Evolutionary conservation across 108 stramenopile genomes (phyloP).

Genomic region (Skeletonema grethae): DNA sequence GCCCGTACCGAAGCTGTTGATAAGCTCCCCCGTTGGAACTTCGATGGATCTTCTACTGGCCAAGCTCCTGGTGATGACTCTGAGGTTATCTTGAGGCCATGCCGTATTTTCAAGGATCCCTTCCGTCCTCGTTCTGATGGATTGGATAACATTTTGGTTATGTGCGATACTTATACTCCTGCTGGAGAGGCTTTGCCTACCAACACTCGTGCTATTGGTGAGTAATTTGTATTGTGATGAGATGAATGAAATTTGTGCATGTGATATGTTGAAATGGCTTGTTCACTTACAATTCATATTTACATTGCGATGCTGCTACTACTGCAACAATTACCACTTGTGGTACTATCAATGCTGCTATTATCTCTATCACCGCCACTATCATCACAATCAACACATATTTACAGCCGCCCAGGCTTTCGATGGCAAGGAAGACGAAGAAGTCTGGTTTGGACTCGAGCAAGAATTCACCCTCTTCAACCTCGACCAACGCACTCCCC

Average conservation of each 20-base stretch:
- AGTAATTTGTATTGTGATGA: slow-evolving; percentile 24
- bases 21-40: slow-evolving; percentile 93
- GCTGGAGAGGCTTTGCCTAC: slow-evolving; percentile 84
- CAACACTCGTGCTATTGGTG: slow-evolving; percentile 87
- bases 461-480: slow-evolving; percentile 99
- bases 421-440: slow-evolving; percentile 78
- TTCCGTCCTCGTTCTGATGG: slow-evolving; percentile 89
- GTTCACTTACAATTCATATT: neutral
- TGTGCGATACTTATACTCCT: slow-evolving; percentile 96
- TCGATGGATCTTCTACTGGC: slow-evolving; percentile 93
- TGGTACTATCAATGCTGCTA: neutral
- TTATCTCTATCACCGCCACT: neutral
- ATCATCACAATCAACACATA: slow-evolving; percentile 1
- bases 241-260: neutral
- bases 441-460: slow-evolving; percentile 94
- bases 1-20: slow-evolving; percentile 50
- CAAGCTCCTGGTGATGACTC: slow-evolving; percentile 98
- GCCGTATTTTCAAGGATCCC: slow-evolving; percentile 91
- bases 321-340: neutral
- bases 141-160: slow-evolving; percentile 90
- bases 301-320: neutral
- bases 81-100: slow-evolving; percentile 90
- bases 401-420: slow-evolving; percentile 70
- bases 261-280: neutral
- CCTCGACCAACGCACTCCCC: slow-evolving; percentile 85